Evolutionary conservation across 257 asterid species (phyloP), one percentile per base, ranked within the genome.

Genomic region (Petunia secreta): DNA sequence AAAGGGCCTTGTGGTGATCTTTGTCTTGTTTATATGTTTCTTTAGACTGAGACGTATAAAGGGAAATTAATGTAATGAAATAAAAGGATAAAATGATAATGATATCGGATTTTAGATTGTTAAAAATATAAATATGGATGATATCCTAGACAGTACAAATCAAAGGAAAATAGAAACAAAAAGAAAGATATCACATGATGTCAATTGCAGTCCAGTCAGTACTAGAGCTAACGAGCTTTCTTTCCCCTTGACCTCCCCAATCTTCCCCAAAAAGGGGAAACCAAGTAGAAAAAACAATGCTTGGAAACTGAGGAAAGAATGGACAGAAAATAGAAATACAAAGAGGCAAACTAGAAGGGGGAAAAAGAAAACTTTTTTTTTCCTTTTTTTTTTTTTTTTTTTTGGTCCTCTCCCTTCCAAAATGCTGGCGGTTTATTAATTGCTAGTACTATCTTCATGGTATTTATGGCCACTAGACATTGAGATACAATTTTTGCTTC

Each of bases 271-370:
- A 53, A 53, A 53, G 2, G 58, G 58, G 58, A 53, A 53, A 53
- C 25, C 25, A 53, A 15, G 9, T 10, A 53, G 4, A 5, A 3
- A 53, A 53, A 53, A 4, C 58, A 1, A 14, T 10, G 58, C 3
- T 67, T 68, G 53, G 43, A 67, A 68, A 44, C 11, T n/a, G 44
- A 68, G 39, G 34, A 68, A 53, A 68, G 36, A 57, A 68, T n/a
- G 4, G 75, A 16, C 40, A 68, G 57, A 16, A 67, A 67, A 44
- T 44, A 16, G 44, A 50, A 13, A 39, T 4, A 38, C 38, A 13
- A 13, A 38, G 48, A 38, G 55, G 55, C 5, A n/a, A 68, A 44
- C 44, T 65, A 14, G 74, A 40, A 40, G 74, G 4, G 25, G 25
- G 11, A 15, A n/a, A 5, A 5, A 55, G 15, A 15, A 15, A 5